These are phyloP conservation scores for Pelargonium myrrhifolium DNA, from an alignment of 441 rosid species.

Conservation along the genomic window DNA sequence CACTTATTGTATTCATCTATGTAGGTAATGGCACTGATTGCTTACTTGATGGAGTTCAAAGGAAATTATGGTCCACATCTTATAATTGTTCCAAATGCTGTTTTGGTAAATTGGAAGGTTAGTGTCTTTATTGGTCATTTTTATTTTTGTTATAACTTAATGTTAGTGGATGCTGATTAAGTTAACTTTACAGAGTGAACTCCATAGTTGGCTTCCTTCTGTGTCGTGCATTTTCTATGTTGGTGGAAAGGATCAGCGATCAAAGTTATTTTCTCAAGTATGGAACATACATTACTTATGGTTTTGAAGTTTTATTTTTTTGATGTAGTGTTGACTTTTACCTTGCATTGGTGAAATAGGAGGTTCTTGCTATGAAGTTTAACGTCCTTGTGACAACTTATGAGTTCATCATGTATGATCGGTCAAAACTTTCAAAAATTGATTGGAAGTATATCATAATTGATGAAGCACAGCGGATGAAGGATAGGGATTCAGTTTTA, in stretches of 20 bases:
- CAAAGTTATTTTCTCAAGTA: conserved; percentile 96
- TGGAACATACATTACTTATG: conserved; percentile 13
- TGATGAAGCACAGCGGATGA: conserved; percentile 99
- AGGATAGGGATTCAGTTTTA: conserved; percentile 98
- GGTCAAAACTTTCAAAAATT: conserved; percentile 91
- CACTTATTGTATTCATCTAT: conserved; percentile 15
- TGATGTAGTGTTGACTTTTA: conserved; percentile 22
- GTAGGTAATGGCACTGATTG: conserved; percentile 99
- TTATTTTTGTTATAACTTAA: conserved; percentile 8
- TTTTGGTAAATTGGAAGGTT: conserved; percentile 99
- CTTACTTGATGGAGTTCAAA: conserved; percentile 98
- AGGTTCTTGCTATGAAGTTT: conserved; percentile 94
- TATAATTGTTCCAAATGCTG: conserved; percentile 99
- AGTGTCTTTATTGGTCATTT: conserved; percentile 24
- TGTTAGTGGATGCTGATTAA: conserved; percentile 21
- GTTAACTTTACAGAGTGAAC: conserved; percentile 72
- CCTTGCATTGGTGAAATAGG: conserved; percentile 40
- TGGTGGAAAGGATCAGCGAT: conserved; percentile 88
- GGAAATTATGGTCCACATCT: conserved; percentile 99
- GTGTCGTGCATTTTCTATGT: conserved; percentile 95
- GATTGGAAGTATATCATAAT: conserved; percentile 99
- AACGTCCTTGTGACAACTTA: conserved; percentile 98
- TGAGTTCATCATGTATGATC: conserved; percentile 98
- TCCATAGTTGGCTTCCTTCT: conserved; percentile 94
- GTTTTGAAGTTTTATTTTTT: conserved; percentile 8